Evolutionary conservation across 1,139 yeast species (phyloP).

Genomic region (Yamadazyma trypodendri): DNA sequence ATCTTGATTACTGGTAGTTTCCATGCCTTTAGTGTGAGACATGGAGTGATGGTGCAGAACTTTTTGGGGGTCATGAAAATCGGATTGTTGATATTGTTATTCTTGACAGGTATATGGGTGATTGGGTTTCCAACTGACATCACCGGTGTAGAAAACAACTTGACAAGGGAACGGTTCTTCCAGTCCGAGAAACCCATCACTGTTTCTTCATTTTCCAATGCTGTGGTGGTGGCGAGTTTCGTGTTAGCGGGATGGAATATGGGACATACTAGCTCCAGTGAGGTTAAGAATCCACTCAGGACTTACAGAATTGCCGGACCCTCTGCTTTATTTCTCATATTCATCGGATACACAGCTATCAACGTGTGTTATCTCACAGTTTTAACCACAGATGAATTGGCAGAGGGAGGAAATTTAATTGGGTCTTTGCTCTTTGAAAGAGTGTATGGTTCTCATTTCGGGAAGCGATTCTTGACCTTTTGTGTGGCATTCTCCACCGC

Average conservation of each 20-base stretch:
- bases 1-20: constrained; percentile 42
- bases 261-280: constrained; percentile 61
- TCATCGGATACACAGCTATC: constrained; percentile 51
- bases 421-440: constrained; percentile 60
- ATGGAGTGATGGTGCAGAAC: constrained; percentile 57
- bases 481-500: constrained; percentile 61
- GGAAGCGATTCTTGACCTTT: constrained; percentile 52
- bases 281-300: constrained; percentile 55
- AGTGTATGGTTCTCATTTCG: constrained; percentile 51
- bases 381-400: constrained; percentile 52
- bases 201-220: constrained; percentile 50
- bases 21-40: constrained; percentile 54
- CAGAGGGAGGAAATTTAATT: constrained; percentile 53
- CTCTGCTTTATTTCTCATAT: constrained; percentile 45
- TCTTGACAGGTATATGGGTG: constrained; percentile 51
- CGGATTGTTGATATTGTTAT: constrained; percentile 46
- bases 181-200: constrained; percentile 29
- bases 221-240: constrained; percentile 58
- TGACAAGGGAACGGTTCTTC: constrained; percentile 34
- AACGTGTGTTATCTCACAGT: constrained; percentile 58
- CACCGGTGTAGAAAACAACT: constrained; percentile 41
- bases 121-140: constrained; percentile 40
- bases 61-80: constrained; percentile 56
- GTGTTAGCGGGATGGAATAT: constrained; percentile 66
- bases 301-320: constrained; percentile 66